phyloP scores from a whole-genome alignment of 2,329 filamentous ascomycete species.

The Diaporthe velutina region DNA sequence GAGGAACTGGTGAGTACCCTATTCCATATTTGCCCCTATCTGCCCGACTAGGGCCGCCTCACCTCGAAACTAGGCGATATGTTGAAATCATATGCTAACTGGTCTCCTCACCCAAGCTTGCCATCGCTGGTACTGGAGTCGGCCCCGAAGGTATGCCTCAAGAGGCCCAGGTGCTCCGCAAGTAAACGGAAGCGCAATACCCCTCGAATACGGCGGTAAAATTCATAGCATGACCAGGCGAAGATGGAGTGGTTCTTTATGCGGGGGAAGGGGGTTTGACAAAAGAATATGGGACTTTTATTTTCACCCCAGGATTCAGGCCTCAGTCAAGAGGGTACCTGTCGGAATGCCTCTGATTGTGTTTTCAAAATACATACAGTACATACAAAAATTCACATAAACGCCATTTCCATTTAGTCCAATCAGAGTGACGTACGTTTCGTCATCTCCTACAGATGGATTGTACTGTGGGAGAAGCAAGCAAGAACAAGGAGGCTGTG shows the following conservation, averaged over 20 bases:
- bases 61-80: background rate
- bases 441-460: background rate
- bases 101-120: background rate
- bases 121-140: conserved; percentile 5
- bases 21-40: background rate
- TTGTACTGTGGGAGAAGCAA: background rate
- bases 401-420: background rate
- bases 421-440: too few relatives aligned
- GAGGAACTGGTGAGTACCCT: background rate
- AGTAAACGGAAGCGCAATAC: background rate
- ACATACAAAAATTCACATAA: background rate
- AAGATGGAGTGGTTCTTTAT: background rate
- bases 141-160: background rate
- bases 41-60: background rate
- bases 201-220: background rate
- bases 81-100: background rate
- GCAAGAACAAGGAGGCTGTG: background rate
- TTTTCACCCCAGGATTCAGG: background rate
- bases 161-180: background rate
- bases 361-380: background rate
- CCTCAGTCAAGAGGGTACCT: background rate
- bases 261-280: too few relatives aligned
- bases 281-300: background rate
- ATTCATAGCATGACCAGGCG: background rate
- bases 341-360: background rate